Evolutionary conservation across 495 filamentous ascomycete species (phyloP), one percentile per base, ranked within the genome.

Genomic region (Viridothelium virens): DNA sequence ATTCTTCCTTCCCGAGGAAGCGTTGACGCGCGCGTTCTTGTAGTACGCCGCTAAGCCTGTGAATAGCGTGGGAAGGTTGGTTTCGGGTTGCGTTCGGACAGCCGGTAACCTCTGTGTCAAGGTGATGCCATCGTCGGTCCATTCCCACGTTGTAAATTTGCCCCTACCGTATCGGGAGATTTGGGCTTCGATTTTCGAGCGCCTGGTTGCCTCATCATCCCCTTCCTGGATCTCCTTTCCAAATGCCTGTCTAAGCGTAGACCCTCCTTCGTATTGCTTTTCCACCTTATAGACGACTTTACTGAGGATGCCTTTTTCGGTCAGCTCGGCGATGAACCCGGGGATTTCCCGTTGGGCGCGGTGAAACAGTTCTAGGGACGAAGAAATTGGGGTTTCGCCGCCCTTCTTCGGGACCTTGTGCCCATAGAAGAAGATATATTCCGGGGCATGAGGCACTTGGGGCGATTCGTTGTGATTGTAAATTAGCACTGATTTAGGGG

Each of bases 391-490:
- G 2, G 80, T 81, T 63, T 85, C 81, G 4, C 83, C 82, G 18
- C 82, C 81, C 50, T 68, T 73, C 9, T 63, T 64, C 0, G 79
- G 77, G 0, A 69, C 75, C 2, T 65, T 70, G 10, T 79, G 70
- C 6, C 75, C 74, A 36, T 81, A 84, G 73, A 83, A 83, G 66
- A 84, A 77, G 31, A 85, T 76, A 70, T 83, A 82, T 63, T 79
- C 82, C 1, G 81, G 82, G 6, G 79, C 79, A 67, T 84, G 82
- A 11, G 81, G 82, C 1, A 82, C 80, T 66, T 83, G 77, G 0
- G 78, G 79, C 3, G 81, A 84, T 66, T 84, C 82, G 65, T 83
- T 84, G 71, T 85, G 82, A 66, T 77, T 81, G 68, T 83, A 82
- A 36, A 84, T 82, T 3, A 78, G 73, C 25, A 79, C 74, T 38